Percentiles rank a stretch among this genome's conserved stretches.
Conservation (phyloP, 495 filamentous ascomycete genomes). For the Talaromyces wortmannii region DNA sequence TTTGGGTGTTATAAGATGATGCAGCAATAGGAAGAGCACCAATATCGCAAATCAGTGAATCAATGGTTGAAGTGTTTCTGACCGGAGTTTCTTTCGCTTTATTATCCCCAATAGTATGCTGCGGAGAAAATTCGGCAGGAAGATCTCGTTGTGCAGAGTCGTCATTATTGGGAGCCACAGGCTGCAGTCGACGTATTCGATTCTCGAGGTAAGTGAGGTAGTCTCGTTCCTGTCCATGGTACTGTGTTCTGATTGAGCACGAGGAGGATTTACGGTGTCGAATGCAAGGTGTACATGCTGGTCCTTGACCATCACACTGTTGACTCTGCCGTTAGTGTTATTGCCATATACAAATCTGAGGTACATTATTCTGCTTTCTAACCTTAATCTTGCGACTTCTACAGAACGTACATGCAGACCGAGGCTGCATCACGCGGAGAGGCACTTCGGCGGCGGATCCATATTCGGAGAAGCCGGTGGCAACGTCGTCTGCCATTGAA, state of each 20-base stretch:
- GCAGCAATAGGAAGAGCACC: not conserved
- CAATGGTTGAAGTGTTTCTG: not conserved
- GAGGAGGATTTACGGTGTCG: not conserved
- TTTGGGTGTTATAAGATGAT: not conserved
- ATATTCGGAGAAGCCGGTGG: too few species aligned
- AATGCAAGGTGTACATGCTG: not conserved
- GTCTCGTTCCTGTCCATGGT: not conserved
- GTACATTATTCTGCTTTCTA: not conserved
- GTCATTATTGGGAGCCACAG: not conserved
- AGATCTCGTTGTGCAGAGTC: not conserved
- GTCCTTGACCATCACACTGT: not conserved
- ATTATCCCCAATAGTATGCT: too few species aligned
- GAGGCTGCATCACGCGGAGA: not conserved
- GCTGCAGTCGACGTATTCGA: not conserved
- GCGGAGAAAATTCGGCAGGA: not conserved
- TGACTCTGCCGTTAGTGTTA: not conserved
- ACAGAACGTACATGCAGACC: constrained; percentile 39
- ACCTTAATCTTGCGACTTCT: constrained; percentile 57
- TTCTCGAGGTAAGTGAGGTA: not conserved
- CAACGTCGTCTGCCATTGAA: not conserved
- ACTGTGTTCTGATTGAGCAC: not conserved
- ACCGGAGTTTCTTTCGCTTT: too few species aligned
- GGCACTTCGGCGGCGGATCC: too few species aligned
- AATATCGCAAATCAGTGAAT: not conserved
- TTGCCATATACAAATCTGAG: not conserved